Conservation (phyloP, 2,329 filamentous ascomycete genomes). For the Colletotrichum gigasporum region DNA sequence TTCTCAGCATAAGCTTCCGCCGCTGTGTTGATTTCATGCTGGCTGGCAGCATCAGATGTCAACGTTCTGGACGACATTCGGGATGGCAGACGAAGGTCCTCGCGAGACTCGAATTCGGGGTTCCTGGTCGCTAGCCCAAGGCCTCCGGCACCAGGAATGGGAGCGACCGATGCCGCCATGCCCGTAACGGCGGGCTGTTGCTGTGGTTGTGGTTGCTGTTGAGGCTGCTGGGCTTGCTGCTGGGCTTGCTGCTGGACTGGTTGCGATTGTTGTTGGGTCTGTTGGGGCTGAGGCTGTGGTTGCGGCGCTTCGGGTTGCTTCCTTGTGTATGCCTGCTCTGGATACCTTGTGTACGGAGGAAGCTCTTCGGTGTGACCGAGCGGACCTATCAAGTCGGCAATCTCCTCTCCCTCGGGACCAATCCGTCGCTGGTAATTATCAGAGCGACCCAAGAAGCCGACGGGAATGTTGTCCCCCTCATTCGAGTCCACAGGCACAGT, state of each 20-base stretch:
- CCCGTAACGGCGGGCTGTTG: slow-evolving; percentile 10
- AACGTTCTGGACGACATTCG: slow-evolving; percentile 63
- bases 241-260: background rate
- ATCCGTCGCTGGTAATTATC: slow-evolving; percentile 76
- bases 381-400: slow-evolving; percentile 86
- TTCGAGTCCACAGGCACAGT: slow-evolving; percentile 67
- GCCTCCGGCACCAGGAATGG: slow-evolving; percentile 67
- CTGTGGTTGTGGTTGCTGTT: slow-evolving; percentile 11
- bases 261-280: slow-evolving; percentile 3
- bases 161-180: slow-evolving; percentile 28
- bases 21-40: slow-evolving; percentile 64
- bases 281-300: background rate
- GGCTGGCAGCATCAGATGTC: slow-evolving; percentile 56
- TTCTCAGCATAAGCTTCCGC: slow-evolving; percentile 59
- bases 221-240: slow-evolving; percentile 23
- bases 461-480: slow-evolving; percentile 59
- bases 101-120: slow-evolving; percentile 69
- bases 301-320: slow-evolving; percentile 46
- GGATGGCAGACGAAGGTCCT: slow-evolving; percentile 61
- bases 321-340: slow-evolving; percentile 73
- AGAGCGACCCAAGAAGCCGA: slow-evolving; percentile 78
- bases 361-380: slow-evolving; percentile 91
- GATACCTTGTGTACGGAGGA: slow-evolving; percentile 90
- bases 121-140: slow-evolving; percentile 69
- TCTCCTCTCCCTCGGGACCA: slow-evolving; percentile 84